Base-by-base conservation (phyloP, 768 basidiomycete genomes). In the Lenzites betulinus region DNA sequence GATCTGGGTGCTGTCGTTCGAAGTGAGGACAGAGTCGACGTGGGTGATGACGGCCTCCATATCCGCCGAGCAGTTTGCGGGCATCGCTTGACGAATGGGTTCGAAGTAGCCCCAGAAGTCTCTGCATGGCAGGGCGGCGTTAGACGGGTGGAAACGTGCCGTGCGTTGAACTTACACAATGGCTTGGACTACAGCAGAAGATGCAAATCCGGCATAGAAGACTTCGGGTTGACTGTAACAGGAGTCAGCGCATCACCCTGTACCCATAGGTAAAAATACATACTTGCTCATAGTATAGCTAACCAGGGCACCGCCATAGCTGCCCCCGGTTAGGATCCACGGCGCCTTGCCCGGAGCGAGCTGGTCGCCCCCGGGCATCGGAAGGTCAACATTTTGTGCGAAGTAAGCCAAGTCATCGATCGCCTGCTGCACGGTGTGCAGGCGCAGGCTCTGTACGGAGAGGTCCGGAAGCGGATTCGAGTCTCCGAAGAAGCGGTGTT, bases 91-190 rank as follows among this genome's bases (percentile, higher is more conserved):
- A 11, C 82, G 83, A 64, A 87, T 81, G 12, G 87, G 87, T 53
- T 87, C 87, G 69, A 87, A 89, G 65, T 89, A 90, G 64, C 75
- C 75, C 85, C 85, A 87, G 67, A 83, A 86, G 69, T 86, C 75
- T 8, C 62, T 63, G 38, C 3, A 28, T 7, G 26, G 2, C 33
- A 38, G 11, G 6, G 30, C 30, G 30, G 30, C 30, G 30, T 33
- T 33, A 33, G 30, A 33, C 11, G 8, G 20, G 30, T 57, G 15
- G 5, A 4, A 26, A 12, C 12, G 12, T 7, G 20, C 7, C 20
- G 16, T 16, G n/a, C 30, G 30, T 33, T 13, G 8, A 18, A 42
- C 62, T n/a, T 46, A 63, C 62, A 68, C 71, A 58, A 83, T 84
- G 2, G 84, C 80, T 66, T 87, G 75, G 7, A 88, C 85, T 13